Evolutionary conservation across 768 basidiomycete genomes (phyloP).

Genomic region (Trametes meyenii): DNA sequence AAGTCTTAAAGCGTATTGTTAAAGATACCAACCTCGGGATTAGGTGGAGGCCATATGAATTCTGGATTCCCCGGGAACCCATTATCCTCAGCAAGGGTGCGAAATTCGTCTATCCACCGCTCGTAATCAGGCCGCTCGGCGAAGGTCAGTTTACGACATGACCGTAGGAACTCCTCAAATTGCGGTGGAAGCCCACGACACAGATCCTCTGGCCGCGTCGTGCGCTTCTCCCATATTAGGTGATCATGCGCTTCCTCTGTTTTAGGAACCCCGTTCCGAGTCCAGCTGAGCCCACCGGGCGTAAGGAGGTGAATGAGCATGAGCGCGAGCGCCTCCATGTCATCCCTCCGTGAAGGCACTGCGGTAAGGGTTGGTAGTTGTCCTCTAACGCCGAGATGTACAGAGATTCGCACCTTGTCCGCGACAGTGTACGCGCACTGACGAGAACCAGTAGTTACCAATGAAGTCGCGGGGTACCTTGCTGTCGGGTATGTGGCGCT

Average conservation of each 20-base stretch:
- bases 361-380: not conserved
- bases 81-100: conserved; percentile 57
- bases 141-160: conserved; percentile 70
- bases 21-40: conserved; percentile 31
- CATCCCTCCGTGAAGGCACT: conserved; percentile 82
- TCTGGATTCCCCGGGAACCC: conserved; percentile 61
- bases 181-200: conserved; percentile 68
- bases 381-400: not conserved
- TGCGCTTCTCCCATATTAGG: conserved; percentile 65
- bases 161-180: conserved; percentile 78
- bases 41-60: conserved; percentile 72
- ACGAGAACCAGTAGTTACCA: conserved; percentile 85
- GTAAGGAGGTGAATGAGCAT: conserved; percentile 83
- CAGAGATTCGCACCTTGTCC: conserved; percentile 55
- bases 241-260: conserved; percentile 62
- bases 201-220: conserved; percentile 63
- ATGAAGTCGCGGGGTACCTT: conserved; percentile 72
- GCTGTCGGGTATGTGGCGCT: conserved; percentile 72
- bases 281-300: conserved; percentile 76
- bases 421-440: conserved; percentile 76
- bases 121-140: conserved; percentile 70
- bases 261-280: conserved; percentile 78
- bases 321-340: conserved; percentile 74
- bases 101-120: conserved; percentile 66
- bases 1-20: not conserved